Base-by-base conservation (phyloP, 768 basidiomycete genomes). In the Xerocomus potaroensis region DNA sequence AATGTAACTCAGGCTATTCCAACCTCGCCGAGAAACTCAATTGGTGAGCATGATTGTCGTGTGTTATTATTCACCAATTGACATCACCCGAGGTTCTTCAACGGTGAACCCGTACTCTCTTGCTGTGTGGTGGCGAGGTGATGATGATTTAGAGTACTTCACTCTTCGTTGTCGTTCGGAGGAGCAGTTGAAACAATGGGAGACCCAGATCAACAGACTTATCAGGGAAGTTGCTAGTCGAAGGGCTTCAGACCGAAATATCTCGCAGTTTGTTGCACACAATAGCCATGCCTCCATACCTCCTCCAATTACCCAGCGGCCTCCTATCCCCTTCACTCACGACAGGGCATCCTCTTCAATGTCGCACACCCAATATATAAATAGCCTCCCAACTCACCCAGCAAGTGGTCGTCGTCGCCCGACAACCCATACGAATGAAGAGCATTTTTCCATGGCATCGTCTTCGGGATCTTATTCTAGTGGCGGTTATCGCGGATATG, bases 111-210 rank as follows among this genome's bases (percentile, higher is more conserved):
- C 81, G 59, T 83, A 90, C 62, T 83, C 90, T 8, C 80, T 97
- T 27, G 84, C 89, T 30, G 88, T 96, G 5, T 92, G 84, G 79
- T 97, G 93, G 93, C 84, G 87, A 60, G 91, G 91, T 5, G 94
- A 96, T 58, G 87, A 92, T 55, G 88, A 90, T 57, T 72, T 91
- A 33, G 96, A 98, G 59, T 92, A 80, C 59, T 98, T 99, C 68
- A 91, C 93, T 22, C 78, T 99, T 43, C 88, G 91, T 45, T 96
- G 95, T 65, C 81, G 89, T 36, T 83, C 83, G 10, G 91, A 97
- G 61, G 96, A 97, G 57, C 90, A 92, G 57, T 80, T 96, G 64
- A 78, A 80, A 37, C 87, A 91, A 59, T 99, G 96, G 96, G 90
- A 96, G 62, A 74, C 80, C 14, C 81, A 84, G 49, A 87, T 98